Evolutionary conservation across 495 filamentous ascomycete genomes (phyloP), one percentile per base, ranked within the genome.

Genomic region (Neurospora sp.): DNA sequence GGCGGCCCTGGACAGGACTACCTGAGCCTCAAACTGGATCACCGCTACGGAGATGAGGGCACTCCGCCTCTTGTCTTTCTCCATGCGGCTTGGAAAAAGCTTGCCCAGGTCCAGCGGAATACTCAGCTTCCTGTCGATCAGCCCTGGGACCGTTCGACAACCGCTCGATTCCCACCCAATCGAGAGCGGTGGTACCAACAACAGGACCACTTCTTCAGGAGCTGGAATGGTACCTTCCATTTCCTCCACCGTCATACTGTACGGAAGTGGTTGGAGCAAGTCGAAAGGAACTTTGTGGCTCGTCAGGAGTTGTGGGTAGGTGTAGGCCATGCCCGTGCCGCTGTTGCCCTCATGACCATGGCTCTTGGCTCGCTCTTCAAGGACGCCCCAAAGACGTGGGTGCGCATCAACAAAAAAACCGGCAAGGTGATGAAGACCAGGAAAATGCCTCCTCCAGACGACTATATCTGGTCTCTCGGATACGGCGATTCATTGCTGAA

Each of bases 21-120:
- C 53, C 11, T 65, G 53, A 35, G 53, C 27, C 53, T 65, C 39
- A 71, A 78, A 41, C 71, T 76, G 11, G 20, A 65, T 14, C 27
- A 2, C n/a, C 74, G 74, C n/a, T 78, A 79, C 73, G 72, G 73
- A 0, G 39, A 53, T 39, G 73, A 77, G 46, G 70, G 72, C 20
- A 76, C 59, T 1, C 78, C 77, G 11, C 76, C 78, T 3, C 75
- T 79, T 4, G 37, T 53, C 0, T 79, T 78, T 70, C 75, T 80
- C 35, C 72, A 76, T 22, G 73, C 20, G 48, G 75, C 78, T 42
- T 76, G 78, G 77, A 71, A 73, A 1, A 78, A 53, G 44, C 72
- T 78, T 12, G 74, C 76, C 61, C 61, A 69, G 18, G n/a, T 37
- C 22, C 35, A 73, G 27, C 27, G 14, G 1, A 27, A 16, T 35